Percentiles rank a stretch among this genome's conserved stretches.
phyloP scores from a whole-genome alignment of 2,329 filamentous ascomycete species.

The Claviceps spartinae region DNA sequence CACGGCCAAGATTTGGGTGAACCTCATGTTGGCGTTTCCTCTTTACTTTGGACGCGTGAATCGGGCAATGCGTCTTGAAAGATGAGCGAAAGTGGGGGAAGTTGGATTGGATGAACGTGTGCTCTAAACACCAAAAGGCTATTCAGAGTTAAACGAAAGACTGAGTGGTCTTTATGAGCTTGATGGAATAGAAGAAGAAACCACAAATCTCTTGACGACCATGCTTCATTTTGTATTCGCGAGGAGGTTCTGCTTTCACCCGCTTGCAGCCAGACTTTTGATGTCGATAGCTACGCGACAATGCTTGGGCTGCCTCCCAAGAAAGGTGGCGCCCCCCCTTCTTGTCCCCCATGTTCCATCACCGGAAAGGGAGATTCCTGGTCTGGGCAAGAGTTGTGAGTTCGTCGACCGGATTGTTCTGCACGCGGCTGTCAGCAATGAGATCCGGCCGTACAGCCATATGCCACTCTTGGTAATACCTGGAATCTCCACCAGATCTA shows the following conservation, averaged over 20 bases:
- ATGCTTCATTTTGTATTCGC: not conserved
- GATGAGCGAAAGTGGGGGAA: constrained; percentile 9
- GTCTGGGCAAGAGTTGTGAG: not conserved
- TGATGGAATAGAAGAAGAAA: not conserved
- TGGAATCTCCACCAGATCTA: not conserved
- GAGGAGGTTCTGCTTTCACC: not conserved
- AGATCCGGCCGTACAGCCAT: not conserved
- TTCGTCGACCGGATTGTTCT: not conserved
- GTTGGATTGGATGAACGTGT: constrained; percentile 2
- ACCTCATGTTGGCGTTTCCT: constrained; percentile 20
- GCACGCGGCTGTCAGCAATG: not conserved
- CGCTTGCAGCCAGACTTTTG: constrained; percentile 1
- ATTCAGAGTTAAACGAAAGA: not conserved
- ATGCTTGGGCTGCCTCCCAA: not conserved
- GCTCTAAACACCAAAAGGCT: not conserved
- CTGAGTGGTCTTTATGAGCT: not conserved
- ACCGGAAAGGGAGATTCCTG: not conserved
- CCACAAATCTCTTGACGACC: not conserved
- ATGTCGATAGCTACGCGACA: not conserved
- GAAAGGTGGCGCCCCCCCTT: not conserved
- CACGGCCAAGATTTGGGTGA: constrained; percentile 17
- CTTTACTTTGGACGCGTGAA: not conserved
- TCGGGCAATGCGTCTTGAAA: not conserved
- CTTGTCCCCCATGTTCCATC: not conserved
- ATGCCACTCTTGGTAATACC: not conserved